A percentile compares a stretch with the other conserved stretches of the same genome.
These are phyloP conservation scores for Podila epicladia DNA, from an alignment of 192 early-diverging fungal genomes.

Conservation along the genomic window DNA sequence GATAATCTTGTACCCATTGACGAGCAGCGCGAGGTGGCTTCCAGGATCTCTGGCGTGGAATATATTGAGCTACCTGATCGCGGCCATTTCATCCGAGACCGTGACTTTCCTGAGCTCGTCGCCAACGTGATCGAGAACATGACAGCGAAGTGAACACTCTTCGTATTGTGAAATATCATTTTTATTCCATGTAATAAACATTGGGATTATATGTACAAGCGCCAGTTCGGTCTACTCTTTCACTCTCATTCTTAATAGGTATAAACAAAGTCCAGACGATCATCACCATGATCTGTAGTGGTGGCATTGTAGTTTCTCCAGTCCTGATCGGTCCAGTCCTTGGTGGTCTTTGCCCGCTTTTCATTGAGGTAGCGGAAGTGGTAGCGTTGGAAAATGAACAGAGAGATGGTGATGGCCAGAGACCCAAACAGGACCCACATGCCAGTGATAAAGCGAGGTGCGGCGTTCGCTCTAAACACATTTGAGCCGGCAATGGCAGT, in stretches of 20 bases:
- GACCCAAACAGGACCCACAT: slow-evolving; percentile 61
- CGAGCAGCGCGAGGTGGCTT: slow-evolving; percentile 53
- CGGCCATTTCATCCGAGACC: slow-evolving; percentile 50
- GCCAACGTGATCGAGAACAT: slow-evolving; percentile 36
- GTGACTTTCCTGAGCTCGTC: slow-evolving; percentile 50
- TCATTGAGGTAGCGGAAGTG: slow-evolving; percentile 58
- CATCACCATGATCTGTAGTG: slow-evolving; percentile 61
- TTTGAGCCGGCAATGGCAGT: slow-evolving; percentile 42
- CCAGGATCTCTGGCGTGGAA: slow-evolving; percentile 33
- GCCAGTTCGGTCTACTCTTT: not conserved
- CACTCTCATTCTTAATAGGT: slow-evolving; percentile 9
- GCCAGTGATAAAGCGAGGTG: slow-evolving; percentile 60
- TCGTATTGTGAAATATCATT: not conserved
- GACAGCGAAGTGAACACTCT: not conserved
- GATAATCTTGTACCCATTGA: slow-evolving; percentile 52
- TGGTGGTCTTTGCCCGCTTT: slow-evolving; percentile 58
- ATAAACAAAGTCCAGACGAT: slow-evolving; percentile 64
- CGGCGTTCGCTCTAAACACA: slow-evolving; percentile 50
- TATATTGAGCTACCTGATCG: slow-evolving; percentile 50
- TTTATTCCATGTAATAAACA: not conserved
- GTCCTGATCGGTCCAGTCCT: slow-evolving; percentile 57
- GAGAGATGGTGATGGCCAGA: slow-evolving; percentile 28
- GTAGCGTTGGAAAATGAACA: slow-evolving; percentile 56
- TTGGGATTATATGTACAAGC: too few relatives aligned
- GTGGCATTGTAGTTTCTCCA: slow-evolving; percentile 61